These are phyloP conservation scores for Pyrenophora teres DNA, from an alignment of 2,329 filamentous ascomycete genomes.

Conservation along the genomic window DNA sequence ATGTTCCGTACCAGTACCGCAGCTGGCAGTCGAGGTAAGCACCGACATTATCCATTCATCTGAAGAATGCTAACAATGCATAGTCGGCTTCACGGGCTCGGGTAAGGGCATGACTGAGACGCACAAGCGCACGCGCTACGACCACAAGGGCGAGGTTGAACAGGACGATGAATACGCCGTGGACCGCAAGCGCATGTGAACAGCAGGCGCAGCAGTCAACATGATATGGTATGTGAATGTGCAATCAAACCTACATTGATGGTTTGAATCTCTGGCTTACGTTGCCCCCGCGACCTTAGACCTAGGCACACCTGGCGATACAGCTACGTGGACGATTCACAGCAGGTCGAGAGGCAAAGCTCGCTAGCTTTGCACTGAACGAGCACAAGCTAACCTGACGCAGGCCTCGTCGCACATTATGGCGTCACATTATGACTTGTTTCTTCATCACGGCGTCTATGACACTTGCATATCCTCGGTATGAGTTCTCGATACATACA, in stretches of 20 bases:
- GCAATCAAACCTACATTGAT: not conserved
- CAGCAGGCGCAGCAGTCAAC: not conserved
- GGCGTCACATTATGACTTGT: not conserved
- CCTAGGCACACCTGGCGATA: constrained; percentile 11
- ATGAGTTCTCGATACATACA: constrained; percentile 23
- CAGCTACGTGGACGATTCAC: constrained; percentile 3
- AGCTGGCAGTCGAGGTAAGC: constrained; percentile 79
- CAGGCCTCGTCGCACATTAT: constrained; percentile 5
- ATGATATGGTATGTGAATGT: constrained; percentile 12
- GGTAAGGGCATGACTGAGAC: constrained; percentile 97
- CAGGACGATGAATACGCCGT: constrained; percentile 26
- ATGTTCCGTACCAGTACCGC: constrained; percentile 95
- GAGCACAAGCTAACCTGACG: constrained; percentile 10
- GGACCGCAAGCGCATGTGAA: constrained; percentile 14
- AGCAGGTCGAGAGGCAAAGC: constrained; percentile 1
- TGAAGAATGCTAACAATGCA: constrained; percentile 27
- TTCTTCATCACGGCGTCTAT: constrained; percentile 24
- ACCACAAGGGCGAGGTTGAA: constrained; percentile 60
- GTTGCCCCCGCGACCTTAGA: constrained; percentile 18
- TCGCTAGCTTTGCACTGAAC: not conserved
- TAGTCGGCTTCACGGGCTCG: constrained; percentile 95
- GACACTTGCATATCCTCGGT: constrained; percentile 29
- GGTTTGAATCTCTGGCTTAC: constrained; percentile 28
- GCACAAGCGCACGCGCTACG: constrained; percentile 76
- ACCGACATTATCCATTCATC: not conserved